These are phyloP conservation scores for Pleurotus sapidus DNA, from an alignment of 768 basidiomycete species.

Conservation along the genomic window DNA sequence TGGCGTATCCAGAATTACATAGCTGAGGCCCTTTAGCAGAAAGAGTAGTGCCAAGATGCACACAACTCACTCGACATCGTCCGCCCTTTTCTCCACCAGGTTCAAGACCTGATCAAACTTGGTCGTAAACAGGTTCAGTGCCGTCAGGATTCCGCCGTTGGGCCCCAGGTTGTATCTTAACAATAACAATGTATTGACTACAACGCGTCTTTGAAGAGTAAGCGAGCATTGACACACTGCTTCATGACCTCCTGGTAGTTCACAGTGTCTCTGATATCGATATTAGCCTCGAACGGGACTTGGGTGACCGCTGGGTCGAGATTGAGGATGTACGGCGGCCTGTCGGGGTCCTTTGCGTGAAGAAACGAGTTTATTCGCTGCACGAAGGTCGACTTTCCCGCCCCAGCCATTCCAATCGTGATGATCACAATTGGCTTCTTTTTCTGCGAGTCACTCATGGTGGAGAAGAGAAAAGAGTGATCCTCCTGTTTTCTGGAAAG, in stretches of 20 bases:
- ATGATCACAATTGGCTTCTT: conserved; percentile 82
- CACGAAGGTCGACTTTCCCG: conserved; percentile 97
- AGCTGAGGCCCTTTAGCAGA: conserved; percentile 42
- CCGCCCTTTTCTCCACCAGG: conserved; percentile 87
- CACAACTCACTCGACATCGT: conserved; percentile 75
- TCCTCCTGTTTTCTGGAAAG: too few relatives aligned
- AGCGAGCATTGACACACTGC: conserved; percentile 67
- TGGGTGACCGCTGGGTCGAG: conserved; percentile 95
- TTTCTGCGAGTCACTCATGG: conserved; percentile 13
- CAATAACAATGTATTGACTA: conserved; percentile 2
- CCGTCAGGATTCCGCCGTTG: conserved; percentile 96
- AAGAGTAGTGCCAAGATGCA: background rate
- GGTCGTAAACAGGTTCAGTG: conserved; percentile 96
- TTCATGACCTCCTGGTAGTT: conserved; percentile 99
- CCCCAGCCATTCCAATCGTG: conserved; percentile 95
- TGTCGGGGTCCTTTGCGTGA: conserved; percentile 58
- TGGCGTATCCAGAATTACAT: conserved; percentile 94
- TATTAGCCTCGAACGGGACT: conserved; percentile 92
- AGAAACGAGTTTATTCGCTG: conserved; percentile 92
- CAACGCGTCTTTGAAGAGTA: background rate
- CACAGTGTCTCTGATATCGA: conserved; percentile 96
- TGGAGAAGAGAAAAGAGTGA: conserved; percentile 17
- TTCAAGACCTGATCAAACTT: conserved; percentile 97
- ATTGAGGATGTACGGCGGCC: conserved; percentile 94
- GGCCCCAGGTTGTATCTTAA: conserved; percentile 95